Evolutionary conservation across 192 early-diverging fungal species (phyloP).

Genomic region (Rhizophagus prolifer): DNA sequence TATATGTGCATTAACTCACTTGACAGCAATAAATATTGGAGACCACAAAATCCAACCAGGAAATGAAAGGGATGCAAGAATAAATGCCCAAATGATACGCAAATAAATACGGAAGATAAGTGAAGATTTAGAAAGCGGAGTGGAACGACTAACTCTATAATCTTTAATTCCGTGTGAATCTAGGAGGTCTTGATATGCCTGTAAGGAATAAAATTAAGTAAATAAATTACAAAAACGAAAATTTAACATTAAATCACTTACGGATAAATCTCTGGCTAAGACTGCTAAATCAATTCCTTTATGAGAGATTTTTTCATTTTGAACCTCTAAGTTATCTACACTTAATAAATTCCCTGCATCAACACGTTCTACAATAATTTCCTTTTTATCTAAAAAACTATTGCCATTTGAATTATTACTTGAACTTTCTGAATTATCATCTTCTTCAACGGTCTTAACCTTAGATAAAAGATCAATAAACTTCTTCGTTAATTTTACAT

Average conservation of each 20-base stretch:
- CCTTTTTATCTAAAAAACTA: not conserved
- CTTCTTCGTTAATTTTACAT: constrained; percentile 37
- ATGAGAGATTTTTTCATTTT: not conserved
- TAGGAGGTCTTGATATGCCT: constrained; percentile 45
- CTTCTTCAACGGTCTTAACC: not conserved
- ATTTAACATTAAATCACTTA: not conserved
- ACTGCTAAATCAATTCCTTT: not conserved
- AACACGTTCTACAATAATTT: constrained; percentile 5
- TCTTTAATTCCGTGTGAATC: constrained; percentile 43
- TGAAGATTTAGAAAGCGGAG: constrained; percentile 24
- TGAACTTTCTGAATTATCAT: not conserved
- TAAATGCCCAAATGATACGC: constrained; percentile 31
- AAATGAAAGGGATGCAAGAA: constrained; percentile 35
- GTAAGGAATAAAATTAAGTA: not conserved
- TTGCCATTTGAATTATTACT: not conserved
- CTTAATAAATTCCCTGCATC: not conserved
- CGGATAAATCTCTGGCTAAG: not conserved
- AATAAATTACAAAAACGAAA: not conserved
- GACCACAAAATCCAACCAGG: constrained; percentile 39
- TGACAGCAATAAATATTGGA: constrained; percentile 40
- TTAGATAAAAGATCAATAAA: constrained; percentile 40
- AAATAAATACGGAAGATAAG: constrained; percentile 32
- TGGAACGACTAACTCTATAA: constrained; percentile 39
- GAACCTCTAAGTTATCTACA: not conserved
- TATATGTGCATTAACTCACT: constrained; percentile 13